Conservation (phyloP, 192 early-diverging fungal genomes). For the Gamsiella multidivaricata region DNA sequence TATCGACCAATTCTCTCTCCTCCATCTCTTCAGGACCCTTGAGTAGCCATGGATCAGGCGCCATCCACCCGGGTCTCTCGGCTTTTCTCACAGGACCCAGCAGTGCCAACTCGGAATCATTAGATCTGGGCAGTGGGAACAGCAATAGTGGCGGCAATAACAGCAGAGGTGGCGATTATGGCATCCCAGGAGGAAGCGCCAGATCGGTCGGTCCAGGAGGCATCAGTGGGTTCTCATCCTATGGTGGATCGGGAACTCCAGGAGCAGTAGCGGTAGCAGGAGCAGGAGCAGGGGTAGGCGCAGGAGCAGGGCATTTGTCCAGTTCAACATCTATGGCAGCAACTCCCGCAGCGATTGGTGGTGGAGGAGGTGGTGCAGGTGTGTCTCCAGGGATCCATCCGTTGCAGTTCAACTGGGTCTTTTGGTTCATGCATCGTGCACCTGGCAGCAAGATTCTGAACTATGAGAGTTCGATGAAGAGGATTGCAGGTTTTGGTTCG, state of each 20-base stretch:
- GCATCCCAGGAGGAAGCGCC: not conserved
- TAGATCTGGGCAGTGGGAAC: not conserved
- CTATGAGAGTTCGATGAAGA: constrained; percentile 90
- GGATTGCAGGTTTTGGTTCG: constrained; percentile 81
- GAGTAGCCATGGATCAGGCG: constrained; percentile 25
- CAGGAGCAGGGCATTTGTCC: not conserved
- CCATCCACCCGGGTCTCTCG: constrained; percentile 35
- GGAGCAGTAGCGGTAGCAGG: not conserved
- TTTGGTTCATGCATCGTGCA: constrained; percentile 94
- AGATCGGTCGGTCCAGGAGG: not conserved
- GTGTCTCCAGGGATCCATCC: constrained; percentile 63
- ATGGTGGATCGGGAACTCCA: constrained; percentile 1
- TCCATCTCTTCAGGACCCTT: constrained; percentile 19
- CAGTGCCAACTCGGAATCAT: not conserved
- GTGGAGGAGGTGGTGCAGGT: not conserved
- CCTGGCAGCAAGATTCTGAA: constrained; percentile 86
- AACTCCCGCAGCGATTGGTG: not conserved
- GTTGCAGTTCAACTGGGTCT: constrained; percentile 86
- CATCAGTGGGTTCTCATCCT: not conserved
- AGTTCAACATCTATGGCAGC: not conserved
- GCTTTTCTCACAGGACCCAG: constrained; percentile 38
- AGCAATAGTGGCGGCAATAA: not conserved
- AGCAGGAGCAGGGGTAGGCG: not conserved
- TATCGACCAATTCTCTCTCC: constrained; percentile 15
- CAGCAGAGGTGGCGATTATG: constrained; percentile 4